Base-by-base conservation (phyloP, 495 filamentous ascomycete species). In the Sporormia fimetaria region DNA sequence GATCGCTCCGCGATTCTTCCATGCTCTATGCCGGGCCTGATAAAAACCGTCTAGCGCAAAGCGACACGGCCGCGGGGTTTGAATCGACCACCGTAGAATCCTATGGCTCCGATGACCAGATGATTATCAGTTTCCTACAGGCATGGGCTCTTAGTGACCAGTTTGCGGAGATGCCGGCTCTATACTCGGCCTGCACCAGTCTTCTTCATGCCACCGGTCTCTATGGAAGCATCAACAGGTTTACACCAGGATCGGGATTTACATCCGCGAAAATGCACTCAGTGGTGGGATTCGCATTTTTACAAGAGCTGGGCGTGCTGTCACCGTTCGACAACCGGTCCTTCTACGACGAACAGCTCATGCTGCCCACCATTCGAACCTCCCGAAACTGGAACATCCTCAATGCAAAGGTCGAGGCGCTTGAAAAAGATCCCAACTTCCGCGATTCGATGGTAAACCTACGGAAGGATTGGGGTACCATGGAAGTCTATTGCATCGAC, bases 401-500 rank as follows among this genome's bases (percentile, higher is more conserved):
- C 23, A 42, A 37, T 16, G 51, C 33, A 6, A 47, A 52, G 23
- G 21, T 45, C 11, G 40, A 49, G 8, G 38, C 54, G 37, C 26
- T 28, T 0, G 32, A 37, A 26, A 26, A 20, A 24, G 40, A 40
- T 10, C 51, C 47, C 3, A 43, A 47, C 17, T 56, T 63, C 25
- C 41, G 29, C 6, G 77, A 81, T 47, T 63, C 57, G 4, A 72
- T 94, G 65, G 60, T 65, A 2, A 47, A 57, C 21, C 54, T 85
- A 28, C 74, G 90, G 25, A 75, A 69, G 30, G 78, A 87, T 38
- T 87, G 84, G 76, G 69, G 69, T 0, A 60, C 74, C 33, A 49
- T 80, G 35, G 71, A 73, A 0, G 80, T 88, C 4, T 96, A 80
- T 60, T 92, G 84, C 55, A 83, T 98, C 41, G 90, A 98, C 56